phyloP scores from a whole-genome alignment of 78 protist species.

The Tieghemostelium lacteum region DNA sequence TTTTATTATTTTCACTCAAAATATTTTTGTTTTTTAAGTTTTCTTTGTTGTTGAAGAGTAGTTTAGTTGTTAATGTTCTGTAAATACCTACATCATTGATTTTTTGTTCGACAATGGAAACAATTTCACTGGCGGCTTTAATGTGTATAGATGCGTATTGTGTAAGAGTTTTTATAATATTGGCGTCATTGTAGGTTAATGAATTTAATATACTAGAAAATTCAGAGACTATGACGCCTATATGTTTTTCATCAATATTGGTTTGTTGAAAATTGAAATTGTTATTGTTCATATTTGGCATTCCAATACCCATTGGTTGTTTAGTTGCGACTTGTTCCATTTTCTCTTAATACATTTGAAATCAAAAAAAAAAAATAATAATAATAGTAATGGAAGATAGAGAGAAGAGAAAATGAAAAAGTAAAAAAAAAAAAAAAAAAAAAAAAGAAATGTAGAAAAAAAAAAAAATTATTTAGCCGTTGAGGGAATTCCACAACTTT shows the following conservation, averaged over 20 bases:
- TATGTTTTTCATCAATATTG: too few relatives aligned
- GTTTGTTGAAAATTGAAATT: too few relatives aligned
- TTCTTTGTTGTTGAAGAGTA: neutral
- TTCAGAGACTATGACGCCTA: too few relatives aligned
- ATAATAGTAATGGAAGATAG: neutral
- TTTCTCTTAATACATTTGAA: too few relatives aligned
- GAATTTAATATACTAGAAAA: neutral
- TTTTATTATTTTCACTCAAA: neutral
- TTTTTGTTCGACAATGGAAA: slow-evolving; percentile 8
- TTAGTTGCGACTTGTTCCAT: too few relatives aligned
- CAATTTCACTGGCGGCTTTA: slow-evolving; percentile 4
- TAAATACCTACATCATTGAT: slow-evolving; percentile 8
- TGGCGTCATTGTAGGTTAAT: slow-evolving; percentile 7
- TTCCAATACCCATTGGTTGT: too few relatives aligned
- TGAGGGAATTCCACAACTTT: neutral
- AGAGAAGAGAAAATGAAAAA: neutral
- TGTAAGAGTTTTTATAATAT: slow-evolving; percentile 1
- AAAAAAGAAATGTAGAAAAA: neutral
- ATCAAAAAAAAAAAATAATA: too few relatives aligned
- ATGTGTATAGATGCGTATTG: neutral
- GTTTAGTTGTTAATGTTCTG: neutral
- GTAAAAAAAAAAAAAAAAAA: neutral
- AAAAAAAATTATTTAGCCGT: neutral
- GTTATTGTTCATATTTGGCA: too few relatives aligned
- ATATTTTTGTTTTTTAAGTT: neutral